Percentiles rank a stretch among this genome's conserved stretches.
phyloP scores from a whole-genome alignment of 257 asterid species.

The Sherardia arvensis region DNA sequence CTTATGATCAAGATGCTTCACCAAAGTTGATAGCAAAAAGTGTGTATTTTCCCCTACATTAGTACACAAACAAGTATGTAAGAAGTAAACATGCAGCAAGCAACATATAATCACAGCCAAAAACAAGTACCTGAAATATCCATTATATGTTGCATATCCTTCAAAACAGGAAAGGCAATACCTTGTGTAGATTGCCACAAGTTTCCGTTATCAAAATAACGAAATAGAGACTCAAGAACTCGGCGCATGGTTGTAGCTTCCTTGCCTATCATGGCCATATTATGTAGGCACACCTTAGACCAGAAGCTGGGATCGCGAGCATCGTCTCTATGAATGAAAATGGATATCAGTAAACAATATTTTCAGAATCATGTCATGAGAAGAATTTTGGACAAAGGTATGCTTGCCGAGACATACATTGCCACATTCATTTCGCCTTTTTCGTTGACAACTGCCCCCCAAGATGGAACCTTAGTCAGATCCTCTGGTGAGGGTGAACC shows the following conservation, averaged over 20 bases:
- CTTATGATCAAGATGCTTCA: slow-evolving; percentile 94
- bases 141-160: slow-evolving; percentile 83
- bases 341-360: slow-evolving; percentile 10
- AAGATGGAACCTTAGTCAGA: slow-evolving; percentile 49
- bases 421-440: slow-evolving; percentile 70
- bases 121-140: slow-evolving; percentile 62
- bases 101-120: not conserved
- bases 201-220: slow-evolving; percentile 71
- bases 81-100: not conserved
- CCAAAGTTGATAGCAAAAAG: slow-evolving; percentile 69
- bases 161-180: slow-evolving; percentile 80
- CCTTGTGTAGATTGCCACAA: slow-evolving; percentile 63
- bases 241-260: slow-evolving; percentile 98
- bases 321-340: slow-evolving; percentile 50
- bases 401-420: slow-evolving; percentile 39
- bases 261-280: slow-evolving; percentile 94
- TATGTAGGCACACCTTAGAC: slow-evolving; percentile 81
- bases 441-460: slow-evolving; percentile 63
- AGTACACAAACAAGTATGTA: slow-evolving; percentile 1
- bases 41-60: slow-evolving; percentile 77
- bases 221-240: slow-evolving; percentile 85
- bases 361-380: not conserved
- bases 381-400: slow-evolving; percentile 11
- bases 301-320: slow-evolving; percentile 73
- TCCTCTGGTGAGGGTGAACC: slow-evolving; percentile 36